Evolutionary conservation across 805 yeast species (phyloP), one percentile per base, ranked within the genome.

Genomic region (Metschnikowia kofuensis): DNA sequence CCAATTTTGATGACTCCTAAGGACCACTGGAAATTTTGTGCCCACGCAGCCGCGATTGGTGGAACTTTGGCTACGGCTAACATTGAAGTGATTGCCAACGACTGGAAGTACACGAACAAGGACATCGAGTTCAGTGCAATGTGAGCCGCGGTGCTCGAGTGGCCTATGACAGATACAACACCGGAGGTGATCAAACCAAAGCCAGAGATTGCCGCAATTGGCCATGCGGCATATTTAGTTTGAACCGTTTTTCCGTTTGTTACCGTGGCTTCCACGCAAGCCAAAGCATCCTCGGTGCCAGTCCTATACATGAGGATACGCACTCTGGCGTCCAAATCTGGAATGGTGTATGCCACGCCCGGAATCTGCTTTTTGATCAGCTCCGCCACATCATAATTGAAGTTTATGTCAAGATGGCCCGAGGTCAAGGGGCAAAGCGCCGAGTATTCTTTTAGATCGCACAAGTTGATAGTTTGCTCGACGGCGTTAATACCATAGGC

Each of bases 41-140:
- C 84, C 99, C 99, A 92, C 2, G 98, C 91, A 2, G 96, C 89
- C 6, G 97, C 98, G 57, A 94, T 91, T 2, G 99, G 99, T 1
- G 99, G 99, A 16, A 89, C 87, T 52, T 81, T 75, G 16, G 89
- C 80, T 30, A 92, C 97, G 48, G 95, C 97, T 90, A 90, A 85
- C 97, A 94, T 91, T 14, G 96, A 80, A 15, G 92, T 85, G 51
- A 92, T 83, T 16, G 97, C 97, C 58, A 94, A 76, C 49, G 87
- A 82, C 74, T 94, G 99, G 80, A 92, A 94, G 69, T 94, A 94
- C 47, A 90, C 83, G 69, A 94, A 94, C 52, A 94, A 74, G 1
- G 97, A 88, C 63, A 92, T 85, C 14, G 96, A 85, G 71, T 94
- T 94, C 15, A 97, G 87, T n/a, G 97, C 96, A 62, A 94, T 90